phyloP scores from a whole-genome alignment of 805 yeast species.

The Candida quercuum region DNA sequence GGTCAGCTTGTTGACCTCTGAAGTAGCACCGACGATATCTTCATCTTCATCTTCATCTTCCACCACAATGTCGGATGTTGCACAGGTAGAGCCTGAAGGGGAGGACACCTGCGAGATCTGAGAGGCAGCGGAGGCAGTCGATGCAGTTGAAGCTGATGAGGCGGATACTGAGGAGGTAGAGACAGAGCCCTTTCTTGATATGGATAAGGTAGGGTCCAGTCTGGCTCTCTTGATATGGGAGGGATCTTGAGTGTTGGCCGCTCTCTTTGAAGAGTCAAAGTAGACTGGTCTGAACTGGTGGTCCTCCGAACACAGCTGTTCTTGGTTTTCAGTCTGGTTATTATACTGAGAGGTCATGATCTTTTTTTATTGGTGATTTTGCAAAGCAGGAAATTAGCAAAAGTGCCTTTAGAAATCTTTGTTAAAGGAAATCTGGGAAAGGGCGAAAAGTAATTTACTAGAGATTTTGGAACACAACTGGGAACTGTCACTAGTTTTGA shows the following conservation, averaged over 20 bases:
- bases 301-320: constrained; percentile 28
- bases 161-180: constrained; percentile 2
- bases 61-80: neutral
- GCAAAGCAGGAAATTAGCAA: too few relatives aligned
- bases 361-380: too few relatives aligned
- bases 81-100: too few relatives aligned
- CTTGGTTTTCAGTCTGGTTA: constrained; percentile 26
- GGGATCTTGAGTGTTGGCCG: constrained; percentile 11
- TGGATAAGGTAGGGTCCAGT: constrained; percentile 16
- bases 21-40: constrained; percentile 9
- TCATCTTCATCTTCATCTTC: constrained; percentile 10
- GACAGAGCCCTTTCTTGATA: constrained; percentile 7
- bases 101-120: too few relatives aligned
- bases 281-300: constrained; percentile 25
- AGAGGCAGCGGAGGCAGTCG: too few relatives aligned
- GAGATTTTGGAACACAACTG: too few relatives aligned
- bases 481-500: too few relatives aligned
- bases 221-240: constrained; percentile 30
- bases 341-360: constrained; percentile 37
- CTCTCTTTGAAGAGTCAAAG: constrained; percentile 22
- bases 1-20: constrained; percentile 5
- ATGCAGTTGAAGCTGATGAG: constrained; percentile 2
- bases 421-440: too few relatives aligned
- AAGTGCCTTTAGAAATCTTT: too few relatives aligned
- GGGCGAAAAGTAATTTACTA: too few relatives aligned